phyloP scores from a whole-genome alignment of 345 rosid species.

The Crucihimalaya himalaica region DNA sequence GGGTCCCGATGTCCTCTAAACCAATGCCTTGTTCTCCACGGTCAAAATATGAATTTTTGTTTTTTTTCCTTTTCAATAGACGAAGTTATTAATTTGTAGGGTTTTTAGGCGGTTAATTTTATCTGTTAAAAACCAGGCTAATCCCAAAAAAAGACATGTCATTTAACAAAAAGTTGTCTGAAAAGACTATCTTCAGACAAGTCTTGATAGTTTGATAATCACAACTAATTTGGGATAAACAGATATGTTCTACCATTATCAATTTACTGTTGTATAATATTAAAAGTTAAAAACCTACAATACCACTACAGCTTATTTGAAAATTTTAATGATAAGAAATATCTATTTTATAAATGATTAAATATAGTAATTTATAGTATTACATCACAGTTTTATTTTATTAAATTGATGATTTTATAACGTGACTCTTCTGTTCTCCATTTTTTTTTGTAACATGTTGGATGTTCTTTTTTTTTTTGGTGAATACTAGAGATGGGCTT shows the following conservation, averaged over 20 bases:
- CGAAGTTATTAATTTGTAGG: not conserved
- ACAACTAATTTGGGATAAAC: too few relatives aligned
- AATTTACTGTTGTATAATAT: too few relatives aligned
- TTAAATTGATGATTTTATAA: not conserved
- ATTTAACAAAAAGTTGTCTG: not conserved
- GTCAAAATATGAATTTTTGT: not conserved
- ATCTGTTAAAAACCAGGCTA: not conserved
- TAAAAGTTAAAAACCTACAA: too few relatives aligned
- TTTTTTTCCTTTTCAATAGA: not conserved
- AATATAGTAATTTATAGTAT: too few relatives aligned
- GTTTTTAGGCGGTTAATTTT: not conserved
- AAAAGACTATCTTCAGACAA: not conserved
- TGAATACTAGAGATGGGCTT: not conserved
- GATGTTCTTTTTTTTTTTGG: not conserved
- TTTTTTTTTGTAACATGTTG: not conserved
- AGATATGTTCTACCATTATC: too few relatives aligned
- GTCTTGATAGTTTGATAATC: not conserved
- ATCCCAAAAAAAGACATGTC: constrained; percentile 12
- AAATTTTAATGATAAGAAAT: too few relatives aligned
- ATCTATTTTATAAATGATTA: too few relatives aligned
- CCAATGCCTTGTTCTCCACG: constrained; percentile 26
- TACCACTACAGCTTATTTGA: too few relatives aligned
- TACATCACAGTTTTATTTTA: too few relatives aligned
- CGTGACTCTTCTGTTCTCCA: too few relatives aligned
- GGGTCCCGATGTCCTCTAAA: not conserved